Evolutionary conservation across 805 yeast species (phyloP), one percentile per base, ranked within the genome.

Genomic region (Brettanomyces nanus): DNA sequence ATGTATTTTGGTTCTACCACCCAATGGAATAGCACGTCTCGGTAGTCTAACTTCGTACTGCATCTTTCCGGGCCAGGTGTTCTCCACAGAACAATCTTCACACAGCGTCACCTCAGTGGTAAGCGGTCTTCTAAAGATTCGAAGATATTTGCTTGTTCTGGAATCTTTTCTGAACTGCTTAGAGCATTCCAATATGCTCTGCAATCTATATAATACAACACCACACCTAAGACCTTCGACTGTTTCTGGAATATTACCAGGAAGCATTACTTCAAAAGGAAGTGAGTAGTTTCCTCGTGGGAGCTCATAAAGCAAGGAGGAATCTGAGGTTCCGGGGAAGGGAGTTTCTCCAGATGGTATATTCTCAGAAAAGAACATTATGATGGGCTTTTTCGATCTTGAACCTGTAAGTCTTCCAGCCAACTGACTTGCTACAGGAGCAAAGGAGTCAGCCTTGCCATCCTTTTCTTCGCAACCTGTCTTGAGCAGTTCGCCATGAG

Each of bases 261-360:
- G 78, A 20, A 73, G 51, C 10, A 51, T 53, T 6, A 65, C 54
- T 25, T 44, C 51, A 45, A 73, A 73, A 0, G 78, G 78, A 36
- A 73, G 52, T 31, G 66, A 63, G 46, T 73, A 73, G 48, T 73
- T 73, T 1, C 78, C 79, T 39, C 65, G 57, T 2, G 75, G 76
- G 21, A 73, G 53, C 11, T 62, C 52, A 45, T 61, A 73, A 5
- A 39, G 14, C 6, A 38, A 25, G 28, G 51, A 44, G 6, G 9
- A 14, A 6, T 31, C 10, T 7, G 11, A 13, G n/a, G 7, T 15
- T n/a, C n/a, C 31, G n/a, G 59, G 59, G 36, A 69, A 70, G 4
- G 63, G 63, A 0, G 63, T 58, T 22, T 37, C 39, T 1, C 58
- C 59, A 3, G 53, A 37, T 4, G 46, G 51, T 4, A 47, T 44